Conservation (phyloP, 805 yeast genomes). For the Teunomyces cretensis region DNA sequence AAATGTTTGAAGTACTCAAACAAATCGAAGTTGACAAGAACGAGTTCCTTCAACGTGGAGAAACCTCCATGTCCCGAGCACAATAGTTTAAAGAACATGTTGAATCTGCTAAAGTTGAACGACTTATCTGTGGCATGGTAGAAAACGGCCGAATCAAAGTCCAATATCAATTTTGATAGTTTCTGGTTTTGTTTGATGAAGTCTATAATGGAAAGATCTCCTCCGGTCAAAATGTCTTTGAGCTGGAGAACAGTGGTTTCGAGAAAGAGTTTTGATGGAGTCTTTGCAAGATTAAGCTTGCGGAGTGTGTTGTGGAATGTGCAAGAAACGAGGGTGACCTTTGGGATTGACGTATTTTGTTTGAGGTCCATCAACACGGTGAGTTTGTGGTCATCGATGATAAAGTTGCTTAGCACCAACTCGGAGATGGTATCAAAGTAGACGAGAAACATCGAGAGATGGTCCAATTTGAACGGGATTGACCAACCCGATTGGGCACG, state of each 20-base stretch:
- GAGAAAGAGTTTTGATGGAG: conserved; percentile 36
- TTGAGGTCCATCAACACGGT: conserved; percentile 5
- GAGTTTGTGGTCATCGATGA: conserved; percentile 43
- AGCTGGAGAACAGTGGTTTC: conserved; percentile 39
- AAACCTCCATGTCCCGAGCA: conserved; percentile 38
- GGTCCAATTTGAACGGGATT: conserved; percentile 47
- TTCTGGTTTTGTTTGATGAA: conserved; percentile 38
- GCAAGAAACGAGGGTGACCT: conserved; percentile 21
- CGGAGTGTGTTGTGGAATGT: conserved; percentile 15
- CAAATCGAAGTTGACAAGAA: conserved; percentile 34
- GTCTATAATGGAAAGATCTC: conserved; percentile 50
- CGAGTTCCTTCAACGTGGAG: conserved; percentile 22
- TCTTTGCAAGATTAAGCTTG: conserved; percentile 12
- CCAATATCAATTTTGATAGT: conserved; percentile 43
- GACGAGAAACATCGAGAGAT: conserved; percentile 47
- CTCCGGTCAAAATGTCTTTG: conserved; percentile 37
- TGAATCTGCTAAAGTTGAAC: conserved; percentile 33
- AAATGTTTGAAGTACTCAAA: conserved; percentile 12
- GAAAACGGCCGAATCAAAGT: conserved; percentile 49
- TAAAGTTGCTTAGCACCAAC: conserved; percentile 45
- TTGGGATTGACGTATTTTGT: conserved; percentile 8
- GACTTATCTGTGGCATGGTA: conserved; percentile 17
- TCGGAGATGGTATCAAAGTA: conserved; percentile 38
- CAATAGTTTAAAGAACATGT: conserved; percentile 25
- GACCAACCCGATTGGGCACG: conserved; percentile 51